Base-by-base conservation (phyloP, 2,329 filamentous ascomycete species). In the Camillea tinctor region DNA sequence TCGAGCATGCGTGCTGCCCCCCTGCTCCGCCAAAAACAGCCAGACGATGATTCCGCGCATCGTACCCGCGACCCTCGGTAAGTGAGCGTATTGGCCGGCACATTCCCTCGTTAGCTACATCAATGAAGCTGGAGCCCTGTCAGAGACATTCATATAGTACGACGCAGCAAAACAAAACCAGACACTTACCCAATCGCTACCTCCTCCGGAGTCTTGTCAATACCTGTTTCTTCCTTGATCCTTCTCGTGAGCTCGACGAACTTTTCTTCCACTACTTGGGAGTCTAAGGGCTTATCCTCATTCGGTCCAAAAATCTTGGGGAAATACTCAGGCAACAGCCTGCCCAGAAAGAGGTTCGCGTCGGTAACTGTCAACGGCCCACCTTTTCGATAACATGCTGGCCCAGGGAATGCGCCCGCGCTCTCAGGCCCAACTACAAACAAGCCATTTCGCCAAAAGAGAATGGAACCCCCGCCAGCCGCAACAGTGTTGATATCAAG, bases 61-160 rank as follows among this genome's bases (percentile, higher is more conserved):
- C 57, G 21, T 56, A 59, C 7, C 57, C 57, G 24, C 57, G 44
- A 20, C 53, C 57, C 48, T 59, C 57, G 4, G 57, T 59, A 48
- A 59, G 49, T 2, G 57, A 53, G 9, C 90, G 82, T 62, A 93
- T 93, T 0, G 90, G 90, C 36, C 90, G 80, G 3, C 86, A 88
- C 89, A 92, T 92, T 0, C 88, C 86, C 74, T 91, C 88, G 64
- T 92, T 92, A 2, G 89, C 89, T 50, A 92, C 87, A 61, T 89
- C 86, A 69, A 92, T 82, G 68, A 92, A 92, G 0, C 90, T 90
- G 63, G 90, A 89, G 48, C 79, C 73, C n/a, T 77, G 74, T 36
- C 77, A 71, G 0, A 71, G 50, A n/a, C n/a, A n/a, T n/a, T 0
- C 74, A 72, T 26, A 76, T 71, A 1, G 62, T 64, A 6, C 57